These are phyloP conservation scores for Penstemon davidsonii DNA, from an alignment of 257 asterid species.

Conservation along the genomic window DNA sequence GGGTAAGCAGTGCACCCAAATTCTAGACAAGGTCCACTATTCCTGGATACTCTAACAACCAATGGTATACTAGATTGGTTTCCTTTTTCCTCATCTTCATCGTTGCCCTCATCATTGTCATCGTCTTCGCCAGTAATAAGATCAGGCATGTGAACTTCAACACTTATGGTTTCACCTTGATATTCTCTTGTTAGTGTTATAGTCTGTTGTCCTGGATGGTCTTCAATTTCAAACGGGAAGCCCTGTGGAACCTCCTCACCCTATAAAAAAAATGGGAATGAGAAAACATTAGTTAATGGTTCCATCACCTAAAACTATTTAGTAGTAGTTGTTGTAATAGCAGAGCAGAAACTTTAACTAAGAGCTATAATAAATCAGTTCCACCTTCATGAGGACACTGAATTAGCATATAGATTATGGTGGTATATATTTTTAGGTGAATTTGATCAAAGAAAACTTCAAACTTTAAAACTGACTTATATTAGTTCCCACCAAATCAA, in stretches of 20 bases:
- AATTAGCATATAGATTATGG: background rate
- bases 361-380: background rate
- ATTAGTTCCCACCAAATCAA: background rate
- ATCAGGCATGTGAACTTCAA: constrained; percentile 83
- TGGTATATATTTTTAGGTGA: background rate
- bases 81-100: constrained; percentile 36
- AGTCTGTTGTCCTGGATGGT: constrained; percentile 65
- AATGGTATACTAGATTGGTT: constrained; percentile 52
- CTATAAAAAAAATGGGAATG: constrained; percentile 30
- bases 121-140: constrained; percentile 47
- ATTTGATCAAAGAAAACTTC: background rate
- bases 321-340: background rate
- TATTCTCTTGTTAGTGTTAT: constrained; percentile 59
- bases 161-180: constrained; percentile 61
- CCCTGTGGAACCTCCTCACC: constrained; percentile 50
- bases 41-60: constrained; percentile 70
- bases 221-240: constrained; percentile 76
- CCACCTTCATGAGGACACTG: background rate
- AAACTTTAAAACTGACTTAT: too few relatives aligned
- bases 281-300: background rate
- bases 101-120: constrained; percentile 32
- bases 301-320: background rate
- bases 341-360: background rate
- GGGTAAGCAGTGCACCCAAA: constrained; percentile 71
- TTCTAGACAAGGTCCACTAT: constrained; percentile 57